Conservation (phyloP, 2,329 filamentous ascomycete genomes). For the Sporothrix luriei region DNA sequence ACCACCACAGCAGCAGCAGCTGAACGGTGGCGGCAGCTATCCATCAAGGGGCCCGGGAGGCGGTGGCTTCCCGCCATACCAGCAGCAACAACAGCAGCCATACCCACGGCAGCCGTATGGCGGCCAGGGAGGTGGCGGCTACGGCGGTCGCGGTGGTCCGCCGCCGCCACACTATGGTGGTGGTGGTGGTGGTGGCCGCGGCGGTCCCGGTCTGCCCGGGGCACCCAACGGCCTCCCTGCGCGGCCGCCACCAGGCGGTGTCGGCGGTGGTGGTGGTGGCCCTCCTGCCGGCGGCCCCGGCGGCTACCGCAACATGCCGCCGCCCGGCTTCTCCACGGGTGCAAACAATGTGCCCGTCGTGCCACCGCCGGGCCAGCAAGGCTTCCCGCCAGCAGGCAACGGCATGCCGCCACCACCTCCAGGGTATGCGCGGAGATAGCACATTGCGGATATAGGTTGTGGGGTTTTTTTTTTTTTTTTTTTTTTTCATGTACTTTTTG, state of each 20-base stretch:
- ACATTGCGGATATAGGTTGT: background rate
- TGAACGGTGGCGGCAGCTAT: conserved; percentile 3
- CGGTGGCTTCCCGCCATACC: background rate
- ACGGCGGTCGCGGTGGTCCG: conserved; percentile 18
- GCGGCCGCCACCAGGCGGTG: conserved; percentile 53
- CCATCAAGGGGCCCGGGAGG: conserved; percentile 12
- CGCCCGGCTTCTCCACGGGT: conserved; percentile 44
- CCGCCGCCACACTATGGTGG: conserved; percentile 41
- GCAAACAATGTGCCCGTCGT: conserved; percentile 19
- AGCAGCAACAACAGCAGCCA: conserved; percentile 10
- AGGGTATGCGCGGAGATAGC: conserved; percentile 39
- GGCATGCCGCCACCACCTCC: conserved; percentile 37
- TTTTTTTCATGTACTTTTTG: conserved; percentile 10
- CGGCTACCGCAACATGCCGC: conserved; percentile 41
- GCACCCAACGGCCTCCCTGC: conserved; percentile 56
- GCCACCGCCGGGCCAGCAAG: conserved; percentile 31
- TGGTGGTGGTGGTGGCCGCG: conserved; percentile 34
- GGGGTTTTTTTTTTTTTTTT: background rate
- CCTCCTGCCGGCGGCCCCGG: conserved; percentile 51
- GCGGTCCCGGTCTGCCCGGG: conserved; percentile 49
- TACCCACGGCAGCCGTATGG: conserved; percentile 36
- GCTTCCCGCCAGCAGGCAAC: conserved; percentile 16
- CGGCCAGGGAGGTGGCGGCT: conserved; percentile 32
- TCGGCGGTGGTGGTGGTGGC: conserved; percentile 47
- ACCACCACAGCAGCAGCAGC: background rate